Evolutionary conservation across 192 early-diverging fungal species (phyloP), one percentile per base, ranked within the genome.

Genomic region (Podila horticola): DNA sequence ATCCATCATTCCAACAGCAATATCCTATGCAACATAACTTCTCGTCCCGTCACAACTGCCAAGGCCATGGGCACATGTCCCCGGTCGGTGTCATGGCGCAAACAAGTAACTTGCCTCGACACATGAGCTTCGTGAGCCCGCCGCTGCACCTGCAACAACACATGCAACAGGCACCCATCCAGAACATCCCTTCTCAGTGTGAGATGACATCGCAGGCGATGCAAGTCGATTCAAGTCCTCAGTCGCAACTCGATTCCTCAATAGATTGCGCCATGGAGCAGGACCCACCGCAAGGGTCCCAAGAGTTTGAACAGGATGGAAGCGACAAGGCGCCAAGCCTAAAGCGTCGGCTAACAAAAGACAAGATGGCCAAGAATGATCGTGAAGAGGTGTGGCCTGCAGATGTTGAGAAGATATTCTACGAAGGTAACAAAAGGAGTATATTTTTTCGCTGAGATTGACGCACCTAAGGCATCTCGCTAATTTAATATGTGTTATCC

Each of bases 391-490:
- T 79, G 9, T 91, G 89, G 89, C 88, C 89, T n/a, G 67, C 84
- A 33, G 88, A 89, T 72, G 89, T 91, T 30, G 89, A 91, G 69
- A 83, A 84, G 13, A 84, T 88, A n/a, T 91, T 91, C 64, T 79
- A 89, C 60, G 85, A 89, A 86, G 87, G 87, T 87, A 84, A 65
- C 22, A 33, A 22, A 28, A 11, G 1, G 9, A 10, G 22, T 30
- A 7, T 50, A 19, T 45, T 9, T 48, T 51, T 70, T 22, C 41
- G 2, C n/a, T 45, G 41, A 17, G 2, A 17, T 12, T 2, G 41
- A 0, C 4, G 33, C 13, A 4, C 15, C 9, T 12, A 12, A 41
- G 13, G 6, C 3, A 10, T 41, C 13, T 11, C 34, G 9, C 34
- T 36, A 36, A 11, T 10, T 1, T 36, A 7, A 11, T 36, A 36